Percentiles rank a stretch among this genome's conserved stretches.
Evolutionary conservation across 345 rosid species (phyloP).

Genomic region (Carallia pectinifolia): DNA sequence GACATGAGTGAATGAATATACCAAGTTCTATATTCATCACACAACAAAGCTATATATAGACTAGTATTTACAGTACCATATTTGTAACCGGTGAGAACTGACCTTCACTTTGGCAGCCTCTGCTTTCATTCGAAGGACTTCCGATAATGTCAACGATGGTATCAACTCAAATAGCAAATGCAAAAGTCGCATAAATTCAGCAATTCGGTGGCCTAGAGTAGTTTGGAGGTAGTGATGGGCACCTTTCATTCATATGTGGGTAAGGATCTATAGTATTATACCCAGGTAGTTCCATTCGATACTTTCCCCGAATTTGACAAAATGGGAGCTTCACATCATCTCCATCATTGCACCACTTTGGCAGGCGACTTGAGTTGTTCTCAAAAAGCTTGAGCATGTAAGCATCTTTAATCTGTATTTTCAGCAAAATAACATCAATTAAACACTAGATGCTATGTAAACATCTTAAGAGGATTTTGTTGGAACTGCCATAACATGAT

Average conservation of each 20-base stretch:
- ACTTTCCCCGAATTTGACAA: conserved; percentile 89
- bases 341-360: conserved; percentile 88
- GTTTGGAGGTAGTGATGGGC: conserved; percentile 88
- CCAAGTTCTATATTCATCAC: not conserved
- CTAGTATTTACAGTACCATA: conserved; percentile 8
- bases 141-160: not conserved
- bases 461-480: not conserved
- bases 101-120: conserved; percentile 9
- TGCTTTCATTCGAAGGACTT: not conserved
- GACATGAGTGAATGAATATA: not conserved
- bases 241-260: conserved; percentile 85
- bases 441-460: not conserved
- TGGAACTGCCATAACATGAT: no score
- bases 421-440: conserved; percentile 10
- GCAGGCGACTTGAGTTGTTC: conserved; percentile 75
- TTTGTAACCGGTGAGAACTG: conserved; percentile 16
- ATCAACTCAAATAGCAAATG: not conserved
- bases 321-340: conserved; percentile 70
- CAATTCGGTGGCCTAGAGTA: conserved; percentile 67
- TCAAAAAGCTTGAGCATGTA: conserved; percentile 72
- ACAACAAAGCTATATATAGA: not conserved
- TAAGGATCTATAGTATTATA: conserved; percentile 83
- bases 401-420: conserved; percentile 80
- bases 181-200: conserved; percentile 28
- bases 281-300: conserved; percentile 91